phyloP scores from a whole-genome alignment of 768 basidiomycete species.

The Psilocybe azurescens region DNA sequence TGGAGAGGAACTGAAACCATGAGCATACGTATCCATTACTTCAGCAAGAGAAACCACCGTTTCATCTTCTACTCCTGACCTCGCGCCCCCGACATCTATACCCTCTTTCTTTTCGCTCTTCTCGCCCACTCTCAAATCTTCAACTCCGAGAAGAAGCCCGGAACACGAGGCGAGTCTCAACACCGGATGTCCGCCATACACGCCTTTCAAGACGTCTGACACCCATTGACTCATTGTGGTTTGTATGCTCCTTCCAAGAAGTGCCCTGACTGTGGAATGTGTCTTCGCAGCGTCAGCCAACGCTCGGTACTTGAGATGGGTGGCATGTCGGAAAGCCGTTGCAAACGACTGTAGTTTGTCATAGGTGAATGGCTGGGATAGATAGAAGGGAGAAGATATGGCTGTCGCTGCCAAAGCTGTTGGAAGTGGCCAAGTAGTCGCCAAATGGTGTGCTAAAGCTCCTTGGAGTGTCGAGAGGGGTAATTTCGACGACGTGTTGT shows the following conservation, averaged over 20 bases:
- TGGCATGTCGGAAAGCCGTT: conserved; percentile 64
- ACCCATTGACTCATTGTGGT: conserved; percentile 56
- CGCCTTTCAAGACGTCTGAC: conserved; percentile 53
- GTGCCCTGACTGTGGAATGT: conserved; percentile 35
- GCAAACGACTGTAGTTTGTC: conserved; percentile 54
- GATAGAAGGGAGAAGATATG: conserved; percentile 61
- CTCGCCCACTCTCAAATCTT: conserved; percentile 50
- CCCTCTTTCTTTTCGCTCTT: conserved; percentile 29
- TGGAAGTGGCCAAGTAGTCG: conserved; percentile 51
- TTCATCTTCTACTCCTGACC: conserved; percentile 63
- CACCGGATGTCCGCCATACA: conserved; percentile 70
- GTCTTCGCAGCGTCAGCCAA: conserved; percentile 40
- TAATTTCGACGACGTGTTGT: conserved; percentile 46
- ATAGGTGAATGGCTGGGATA: conserved; percentile 45
- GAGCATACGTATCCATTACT: conserved; percentile 64
- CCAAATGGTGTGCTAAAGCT: conserved; percentile 64
- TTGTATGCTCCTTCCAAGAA: conserved; percentile 45
- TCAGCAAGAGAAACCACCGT: conserved; percentile 74
- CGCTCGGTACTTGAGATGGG: conserved; percentile 55
- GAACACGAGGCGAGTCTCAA: conserved; percentile 65
- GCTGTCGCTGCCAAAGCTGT: conserved; percentile 62
- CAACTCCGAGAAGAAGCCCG: conserved; percentile 68
- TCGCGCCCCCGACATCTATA: conserved; percentile 33
- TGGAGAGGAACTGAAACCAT: conserved; percentile 25
- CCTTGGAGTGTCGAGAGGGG: conserved; percentile 55